Percentiles rank a stretch among this genome's conserved stretches.
Evolutionary conservation across 495 filamentous ascomycete species (phyloP).

Genomic region (Aspergillus panamensis): DNA sequence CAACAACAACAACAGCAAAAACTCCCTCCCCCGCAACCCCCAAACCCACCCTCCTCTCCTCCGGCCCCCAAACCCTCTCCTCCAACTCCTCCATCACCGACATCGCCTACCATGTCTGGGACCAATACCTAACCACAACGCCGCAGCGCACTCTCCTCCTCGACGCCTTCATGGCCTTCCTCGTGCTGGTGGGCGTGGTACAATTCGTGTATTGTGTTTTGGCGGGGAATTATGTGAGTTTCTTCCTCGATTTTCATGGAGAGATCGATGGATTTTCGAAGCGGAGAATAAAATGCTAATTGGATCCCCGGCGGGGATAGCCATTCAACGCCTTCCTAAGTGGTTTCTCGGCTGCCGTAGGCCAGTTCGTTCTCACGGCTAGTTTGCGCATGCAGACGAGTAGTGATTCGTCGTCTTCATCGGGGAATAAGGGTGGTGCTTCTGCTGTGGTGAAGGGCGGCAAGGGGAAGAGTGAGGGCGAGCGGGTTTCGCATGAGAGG

Average conservation of each 20-base stretch:
- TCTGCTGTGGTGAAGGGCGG: slow-evolving; percentile 18
- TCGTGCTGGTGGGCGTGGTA: slow-evolving; percentile 78
- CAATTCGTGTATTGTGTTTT: slow-evolving; percentile 94
- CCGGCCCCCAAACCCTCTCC: slow-evolving; percentile 39
- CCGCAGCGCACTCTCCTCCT: slow-evolving; percentile 89
- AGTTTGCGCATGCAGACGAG: slow-evolving; percentile 87
- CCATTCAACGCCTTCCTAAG: slow-evolving; percentile 98
- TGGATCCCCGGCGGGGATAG: slow-evolving; percentile 38
- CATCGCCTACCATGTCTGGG: slow-evolving; percentile 56
- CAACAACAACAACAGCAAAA: slow-evolving; percentile 36
- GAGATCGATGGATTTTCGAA: background rate
- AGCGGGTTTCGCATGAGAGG: slow-evolving; percentile 47
- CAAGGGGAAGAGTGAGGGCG: slow-evolving; percentile 27
- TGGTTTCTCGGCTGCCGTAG: slow-evolving; percentile 91
- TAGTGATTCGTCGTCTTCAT: slow-evolving; percentile 33
- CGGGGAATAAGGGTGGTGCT: slow-evolving; percentile 28
- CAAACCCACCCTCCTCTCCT: slow-evolving; percentile 38
- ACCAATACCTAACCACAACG: slow-evolving; percentile 73
- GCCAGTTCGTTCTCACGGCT: slow-evolving; percentile 94
- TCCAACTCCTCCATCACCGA: slow-evolving; percentile 49
- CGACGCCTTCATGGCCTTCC: slow-evolving; percentile 87
- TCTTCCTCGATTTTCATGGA: background rate
- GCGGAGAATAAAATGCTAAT: background rate
- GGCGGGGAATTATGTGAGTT: slow-evolving; percentile 81
- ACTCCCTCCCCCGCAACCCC: slow-evolving; percentile 28